These are phyloP conservation scores for Backusella morwellensis DNA, from an alignment of 192 early-diverging fungal species.

Conservation along the genomic window DNA sequence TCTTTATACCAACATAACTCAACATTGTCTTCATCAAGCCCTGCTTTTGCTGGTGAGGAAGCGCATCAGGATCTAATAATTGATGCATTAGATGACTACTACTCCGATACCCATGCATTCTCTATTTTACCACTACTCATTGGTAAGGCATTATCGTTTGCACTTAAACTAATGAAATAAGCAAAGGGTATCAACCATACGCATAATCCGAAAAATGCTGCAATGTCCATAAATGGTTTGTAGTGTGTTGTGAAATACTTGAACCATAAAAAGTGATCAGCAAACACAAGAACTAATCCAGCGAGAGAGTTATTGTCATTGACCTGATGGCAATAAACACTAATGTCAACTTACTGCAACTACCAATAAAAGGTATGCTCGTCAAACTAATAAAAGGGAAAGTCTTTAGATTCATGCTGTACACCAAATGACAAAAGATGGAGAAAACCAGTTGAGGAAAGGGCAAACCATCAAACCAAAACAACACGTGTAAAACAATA, in stretches of 20 bases:
- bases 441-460: constrained; percentile 69
- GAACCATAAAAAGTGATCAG: constrained; percentile 97
- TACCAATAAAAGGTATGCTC: constrained; percentile 72
- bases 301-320: neutral
- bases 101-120: neutral
- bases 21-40: constrained; percentile 31
- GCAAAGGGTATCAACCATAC: constrained; percentile 94
- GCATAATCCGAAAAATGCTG: constrained; percentile 89
- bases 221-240: constrained; percentile 77
- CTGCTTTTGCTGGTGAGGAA: constrained; percentile 26
- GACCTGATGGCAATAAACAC: neutral
- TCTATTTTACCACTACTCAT: constrained; percentile 27
- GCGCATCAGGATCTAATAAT: constrained; percentile 21
- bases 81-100: neutral
- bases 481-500: constrained; percentile 63
- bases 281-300: constrained; percentile 66
- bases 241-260: constrained; percentile 77
- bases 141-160: constrained; percentile 85
- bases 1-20: constrained; percentile 17
- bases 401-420: constrained; percentile 71
- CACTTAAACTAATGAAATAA: constrained; percentile 90
- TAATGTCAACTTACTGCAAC: constrained; percentile 63
- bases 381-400: constrained; percentile 85
- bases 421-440: constrained; percentile 72
- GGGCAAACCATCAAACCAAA: constrained; percentile 82